Base-by-base conservation (phyloP, 306 rosid species). In the Gillenia trifoliata region DNA sequence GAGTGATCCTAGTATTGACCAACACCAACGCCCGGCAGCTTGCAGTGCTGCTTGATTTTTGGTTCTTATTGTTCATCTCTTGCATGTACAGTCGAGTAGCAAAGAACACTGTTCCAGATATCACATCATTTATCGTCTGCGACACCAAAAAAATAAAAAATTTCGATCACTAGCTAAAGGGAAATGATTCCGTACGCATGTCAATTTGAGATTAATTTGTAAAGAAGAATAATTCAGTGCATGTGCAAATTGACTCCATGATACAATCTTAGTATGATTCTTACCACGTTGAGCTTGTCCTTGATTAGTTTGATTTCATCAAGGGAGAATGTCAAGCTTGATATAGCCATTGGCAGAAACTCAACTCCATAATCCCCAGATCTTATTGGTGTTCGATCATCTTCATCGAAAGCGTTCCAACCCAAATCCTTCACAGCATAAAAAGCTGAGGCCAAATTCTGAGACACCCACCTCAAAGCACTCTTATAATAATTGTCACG, bases 31-130 rank as follows among this genome's bases (percentile, higher is more conserved):
- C 87, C 0, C 89, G 82, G 28, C 86, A 85, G 6, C 80, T n/a
- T 23, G 89, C 15, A 28, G 7, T 29, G 2, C 69, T 60, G 2
- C 63, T 90, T 76, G 89, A 82, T 59, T 90, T 64, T 0, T 61
- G 38, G 41, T 71, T 4, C 15, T 17, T 16, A 4, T 49, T 49
- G 1, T 1, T 71, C 30, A 64, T 64, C 4, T 85, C 78, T 76
- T 86, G 80, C 89, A 90, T 88, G 79, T 85, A 86, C 47, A 88
- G 54, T 12, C 91, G 78, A 30, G 75, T 78, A 3, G 87, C 96
- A 17, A 63, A 74, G 60, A 86, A 83, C 33, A 84, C 66, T 16
- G 83, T 65, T 79, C 92, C 89, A 11, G 82, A 55, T 0, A 85
- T 30, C 31, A 85, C 89, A 80, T 88, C 96, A 30, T 90, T 88